Base-by-base conservation (phyloP, 1,139 yeast species). In the Hyphopichia buzzinii region DNA sequence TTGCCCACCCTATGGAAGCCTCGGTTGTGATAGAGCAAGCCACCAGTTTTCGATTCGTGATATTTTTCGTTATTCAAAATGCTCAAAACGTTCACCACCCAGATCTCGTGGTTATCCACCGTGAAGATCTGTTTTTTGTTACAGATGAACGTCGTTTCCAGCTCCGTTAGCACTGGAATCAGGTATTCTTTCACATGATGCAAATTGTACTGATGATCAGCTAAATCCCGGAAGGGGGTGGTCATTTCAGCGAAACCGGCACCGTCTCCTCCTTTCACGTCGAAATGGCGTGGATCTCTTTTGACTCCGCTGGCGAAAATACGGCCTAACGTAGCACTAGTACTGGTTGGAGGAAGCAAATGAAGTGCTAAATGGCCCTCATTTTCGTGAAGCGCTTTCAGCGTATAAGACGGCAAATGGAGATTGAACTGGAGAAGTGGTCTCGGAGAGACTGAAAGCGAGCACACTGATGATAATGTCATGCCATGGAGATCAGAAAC, bases 91-190 rank as follows among this genome's bases (percentile, higher is more conserved):
- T 72, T 69, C 3, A 85, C 94, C 3, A 86, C 79, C 95, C 96
- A 88, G 2, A 89, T 80, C 54, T 88, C 96, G 57, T 89, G 96
- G 47, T 83, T 86, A 40, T 83, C 88, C 0, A 88, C 79, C 14
- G 59, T 59, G 38, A 85, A 69, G 6, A 76, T 78, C 26, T 71
- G 61, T 29, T 62, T 61, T 31, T 78, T 75, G 39, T 74, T 64
- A 54, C 96, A 87, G 12, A 86, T 72, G 39, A 88, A 62, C 1
- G 82, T 77, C 21, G 80, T 63, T 45, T 81, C 88, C 14, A 85
- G 76, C 24, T 72, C 67, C 11, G 64, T 64, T 33, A 88, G 55
- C 0, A 84, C 62, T 0, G 96, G 95, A 8, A 85, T 58, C 14
- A 64, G 51, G 10, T 62, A 38, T 8, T 55, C 49, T 15, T 47